phyloP scores from a whole-genome alignment of 257 asterid species.

The Primulina eburnea region DNA sequence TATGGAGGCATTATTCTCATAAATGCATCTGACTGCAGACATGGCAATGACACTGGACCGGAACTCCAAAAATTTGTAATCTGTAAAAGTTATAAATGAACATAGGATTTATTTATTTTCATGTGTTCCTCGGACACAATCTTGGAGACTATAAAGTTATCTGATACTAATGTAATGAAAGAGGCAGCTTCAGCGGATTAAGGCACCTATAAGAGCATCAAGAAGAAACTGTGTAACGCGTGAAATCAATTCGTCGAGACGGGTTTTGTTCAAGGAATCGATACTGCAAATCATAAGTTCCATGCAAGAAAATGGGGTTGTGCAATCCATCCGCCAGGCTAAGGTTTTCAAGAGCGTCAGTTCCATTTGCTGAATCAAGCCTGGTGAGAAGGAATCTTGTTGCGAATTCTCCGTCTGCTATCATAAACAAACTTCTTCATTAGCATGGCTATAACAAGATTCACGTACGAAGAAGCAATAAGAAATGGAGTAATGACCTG shows the following conservation, averaged over 20 bases:
- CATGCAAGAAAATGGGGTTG: conserved; percentile 57
- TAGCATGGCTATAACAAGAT: background rate
- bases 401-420: conserved; percentile 46
- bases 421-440: background rate
- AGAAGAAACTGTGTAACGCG: conserved; percentile 40
- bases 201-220: conserved; percentile 50
- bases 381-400: conserved; percentile 32
- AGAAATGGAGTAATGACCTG: conserved; percentile 42
- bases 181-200: too few species aligned
- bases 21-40: conserved; percentile 37
- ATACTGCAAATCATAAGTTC: conserved; percentile 31
- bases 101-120: too few species aligned
- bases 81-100: conserved; percentile 32
- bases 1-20: conserved; percentile 26
- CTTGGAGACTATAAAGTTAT: too few species aligned
- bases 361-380: conserved; percentile 55
- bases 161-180: too few species aligned
- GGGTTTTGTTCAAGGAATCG: conserved; percentile 24
- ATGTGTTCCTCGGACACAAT: too few species aligned
- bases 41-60: conserved; percentile 46
- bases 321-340: conserved; percentile 52
- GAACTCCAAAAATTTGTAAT: conserved; percentile 46
- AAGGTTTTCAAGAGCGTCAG: conserved; percentile 44
- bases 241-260: conserved; percentile 26
- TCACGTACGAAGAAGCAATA: too few species aligned